A percentile compares a stretch with the other conserved stretches of the same genome.
phyloP scores from a whole-genome alignment of 768 basidiomycete genomes.

The Candolleomyces aberdarensis region DNA sequence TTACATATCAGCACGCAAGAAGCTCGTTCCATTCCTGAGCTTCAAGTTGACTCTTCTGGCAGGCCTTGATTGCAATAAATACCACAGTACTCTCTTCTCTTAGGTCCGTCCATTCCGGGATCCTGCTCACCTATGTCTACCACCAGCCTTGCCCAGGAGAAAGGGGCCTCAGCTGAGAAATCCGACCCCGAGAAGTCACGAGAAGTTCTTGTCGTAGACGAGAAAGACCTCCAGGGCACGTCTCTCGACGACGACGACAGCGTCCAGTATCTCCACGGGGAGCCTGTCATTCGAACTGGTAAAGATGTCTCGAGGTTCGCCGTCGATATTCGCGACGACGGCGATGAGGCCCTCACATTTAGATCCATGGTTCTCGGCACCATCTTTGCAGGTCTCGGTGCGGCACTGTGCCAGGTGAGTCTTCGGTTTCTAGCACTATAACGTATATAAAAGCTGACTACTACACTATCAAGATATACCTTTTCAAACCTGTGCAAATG shows the following conservation, averaged over 20 bases:
- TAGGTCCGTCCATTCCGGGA: too few species aligned
- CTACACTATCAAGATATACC: conserved; percentile 23
- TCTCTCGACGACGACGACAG: conserved; percentile 18
- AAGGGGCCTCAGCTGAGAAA: too few species aligned
- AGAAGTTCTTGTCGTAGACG: not conserved
- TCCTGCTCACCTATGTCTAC: too few species aligned
- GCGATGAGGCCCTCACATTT: conserved; percentile 52
- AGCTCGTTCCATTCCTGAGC: too few species aligned
- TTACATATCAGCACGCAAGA: too few species aligned
- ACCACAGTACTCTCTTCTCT: too few species aligned
- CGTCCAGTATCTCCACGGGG: conserved; percentile 32
- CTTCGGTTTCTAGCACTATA: too few species aligned
- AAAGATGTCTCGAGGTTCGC: conserved; percentile 51
- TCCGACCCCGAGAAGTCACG: too few species aligned
- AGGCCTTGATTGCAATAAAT: too few species aligned
- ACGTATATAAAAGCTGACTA: conserved; percentile 3
- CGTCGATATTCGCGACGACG: conserved; percentile 58
- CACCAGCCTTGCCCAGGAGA: too few species aligned
- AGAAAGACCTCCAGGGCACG: conserved; percentile 6
- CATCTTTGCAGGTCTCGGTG: conserved; percentile 52
- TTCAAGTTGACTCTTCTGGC: too few species aligned
- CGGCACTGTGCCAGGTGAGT: conserved; percentile 53
- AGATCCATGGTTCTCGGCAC: conserved; percentile 57
- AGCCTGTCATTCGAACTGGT: conserved; percentile 43
- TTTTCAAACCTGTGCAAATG: conserved; percentile 48